Evolutionary conservation across 257 asterid genomes (phyloP).

Genomic region (Solanum chiquidenum): DNA sequence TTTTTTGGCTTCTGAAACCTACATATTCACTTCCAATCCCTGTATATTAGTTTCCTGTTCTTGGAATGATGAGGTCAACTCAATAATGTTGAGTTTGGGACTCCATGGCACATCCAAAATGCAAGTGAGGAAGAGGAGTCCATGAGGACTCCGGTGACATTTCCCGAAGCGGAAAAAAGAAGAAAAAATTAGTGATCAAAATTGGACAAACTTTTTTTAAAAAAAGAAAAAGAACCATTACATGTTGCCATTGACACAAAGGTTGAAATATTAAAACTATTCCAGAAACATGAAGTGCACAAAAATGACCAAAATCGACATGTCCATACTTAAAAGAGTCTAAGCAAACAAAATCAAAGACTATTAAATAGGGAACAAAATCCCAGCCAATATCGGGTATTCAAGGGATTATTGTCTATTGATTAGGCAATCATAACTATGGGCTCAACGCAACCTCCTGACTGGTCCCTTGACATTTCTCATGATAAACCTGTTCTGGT

Average conservation of each 20-base stretch:
- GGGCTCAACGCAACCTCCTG: conserved; percentile 22
- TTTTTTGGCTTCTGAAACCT: no score
- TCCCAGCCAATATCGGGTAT: not conserved
- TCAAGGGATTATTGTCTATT: no score
- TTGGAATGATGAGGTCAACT: no score
- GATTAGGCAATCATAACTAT: not conserved
- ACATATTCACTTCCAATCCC: no score
- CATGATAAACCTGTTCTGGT: conserved; percentile 23
- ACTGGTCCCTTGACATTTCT: conserved; percentile 31
- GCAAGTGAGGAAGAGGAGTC: no score
- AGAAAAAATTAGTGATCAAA: no score
- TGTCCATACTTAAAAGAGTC: not conserved
- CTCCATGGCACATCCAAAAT: no score
- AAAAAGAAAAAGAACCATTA: not conserved
- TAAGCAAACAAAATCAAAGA: not conserved
- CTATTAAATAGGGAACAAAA: not conserved
- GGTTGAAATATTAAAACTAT: not conserved
- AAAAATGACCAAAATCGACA: not conserved
- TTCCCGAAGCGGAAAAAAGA: no score
- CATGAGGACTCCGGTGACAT: no score
- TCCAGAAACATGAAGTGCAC: not conserved
- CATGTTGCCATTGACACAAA: not conserved
- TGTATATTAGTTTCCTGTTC: no score
- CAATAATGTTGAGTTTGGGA: no score
- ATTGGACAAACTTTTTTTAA: no score